Evolutionary conservation across 2,329 filamentous ascomycete genomes (phyloP).

Genomic region (Epichloe uncinata): DNA sequence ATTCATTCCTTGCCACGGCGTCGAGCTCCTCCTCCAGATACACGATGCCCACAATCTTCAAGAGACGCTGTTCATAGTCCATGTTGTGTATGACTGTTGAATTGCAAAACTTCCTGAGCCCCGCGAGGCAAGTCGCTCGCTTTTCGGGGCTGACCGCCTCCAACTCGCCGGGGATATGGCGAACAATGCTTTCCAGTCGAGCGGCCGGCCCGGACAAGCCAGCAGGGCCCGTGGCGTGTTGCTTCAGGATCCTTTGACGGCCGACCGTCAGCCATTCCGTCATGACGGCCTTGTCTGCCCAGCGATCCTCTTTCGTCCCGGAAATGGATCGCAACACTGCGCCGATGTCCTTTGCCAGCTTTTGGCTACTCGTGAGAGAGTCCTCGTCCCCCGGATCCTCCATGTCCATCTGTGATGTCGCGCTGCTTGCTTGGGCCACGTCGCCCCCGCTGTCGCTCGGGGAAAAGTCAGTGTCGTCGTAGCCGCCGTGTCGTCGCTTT

Average conservation of each 20-base stretch:
- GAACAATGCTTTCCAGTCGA: neutral
- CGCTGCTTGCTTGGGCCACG: neutral
- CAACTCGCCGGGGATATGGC: neutral
- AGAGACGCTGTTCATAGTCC: conserved; percentile 11
- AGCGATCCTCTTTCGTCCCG: neutral
- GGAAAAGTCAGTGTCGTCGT: neutral
- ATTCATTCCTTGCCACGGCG: conserved; percentile 12
- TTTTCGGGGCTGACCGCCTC: neutral
- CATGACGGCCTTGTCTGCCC: neutral
- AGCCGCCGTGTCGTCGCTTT: neutral
- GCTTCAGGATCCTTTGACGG: neutral
- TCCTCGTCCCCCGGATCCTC: neutral
- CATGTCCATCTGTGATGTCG: neutral
- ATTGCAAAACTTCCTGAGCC: conserved; percentile 10
- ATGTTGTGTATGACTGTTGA: conserved; percentile 6
- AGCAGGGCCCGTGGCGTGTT: neutral
- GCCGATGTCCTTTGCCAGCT: neutral
- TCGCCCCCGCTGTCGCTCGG: neutral
- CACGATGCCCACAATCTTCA: conserved; percentile 13
- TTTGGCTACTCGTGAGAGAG: neutral
- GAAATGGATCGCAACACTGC: neutral
- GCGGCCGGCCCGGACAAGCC: neutral
- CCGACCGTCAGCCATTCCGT: conserved; percentile 9
- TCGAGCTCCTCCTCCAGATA: conserved; percentile 17
- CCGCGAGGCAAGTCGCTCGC: conserved; percentile 12